A percentile compares a stretch with the other conserved stretches of the same genome.
Evolutionary conservation across 495 filamentous ascomycete genomes (phyloP).

Genomic region (Penicillium flavigenum): DNA sequence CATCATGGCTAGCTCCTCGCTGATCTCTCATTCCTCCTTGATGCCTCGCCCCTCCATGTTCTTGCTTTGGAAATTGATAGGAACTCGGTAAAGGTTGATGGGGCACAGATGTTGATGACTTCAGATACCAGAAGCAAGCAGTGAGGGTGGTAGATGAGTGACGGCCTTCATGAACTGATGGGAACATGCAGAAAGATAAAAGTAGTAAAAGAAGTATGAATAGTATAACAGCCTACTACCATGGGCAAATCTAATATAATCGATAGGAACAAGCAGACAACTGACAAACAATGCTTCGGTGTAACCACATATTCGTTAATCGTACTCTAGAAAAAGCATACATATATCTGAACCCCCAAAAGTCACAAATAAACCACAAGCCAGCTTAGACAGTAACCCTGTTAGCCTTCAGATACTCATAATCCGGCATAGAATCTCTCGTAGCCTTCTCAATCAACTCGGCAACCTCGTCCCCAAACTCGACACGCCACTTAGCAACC

Average conservation of each 20-base stretch:
- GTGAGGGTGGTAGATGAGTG: too few relatives aligned
- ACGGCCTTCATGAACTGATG: too few relatives aligned
- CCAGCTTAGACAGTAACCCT: constrained; percentile 16
- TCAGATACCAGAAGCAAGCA: too few relatives aligned
- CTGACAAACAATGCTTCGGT: not conserved
- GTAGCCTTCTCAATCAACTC: constrained; percentile 38
- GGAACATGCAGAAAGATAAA: too few relatives aligned
- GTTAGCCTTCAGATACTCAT: constrained; percentile 44
- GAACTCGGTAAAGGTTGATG: too few relatives aligned
- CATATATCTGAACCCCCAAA: not conserved
- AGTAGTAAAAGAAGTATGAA: too few relatives aligned
- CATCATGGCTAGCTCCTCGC: too few relatives aligned
- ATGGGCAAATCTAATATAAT: not conserved
- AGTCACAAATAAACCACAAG: not conserved
- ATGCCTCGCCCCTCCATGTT: too few relatives aligned
- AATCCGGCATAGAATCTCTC: constrained; percentile 44
- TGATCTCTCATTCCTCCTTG: too few relatives aligned
- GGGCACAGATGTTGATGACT: too few relatives aligned
- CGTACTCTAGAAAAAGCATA: not conserved
- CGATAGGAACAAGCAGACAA: not conserved
- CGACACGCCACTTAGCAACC: constrained; percentile 22
- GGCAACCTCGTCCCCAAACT: constrained; percentile 21
- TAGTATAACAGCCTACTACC: not conserved
- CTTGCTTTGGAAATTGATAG: too few relatives aligned
- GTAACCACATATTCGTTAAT: not conserved